Evolutionary conservation across 352 stramenopile species (phyloP), one percentile per base, ranked within the genome.

Genomic region (Pythium phragmitis): DNA sequence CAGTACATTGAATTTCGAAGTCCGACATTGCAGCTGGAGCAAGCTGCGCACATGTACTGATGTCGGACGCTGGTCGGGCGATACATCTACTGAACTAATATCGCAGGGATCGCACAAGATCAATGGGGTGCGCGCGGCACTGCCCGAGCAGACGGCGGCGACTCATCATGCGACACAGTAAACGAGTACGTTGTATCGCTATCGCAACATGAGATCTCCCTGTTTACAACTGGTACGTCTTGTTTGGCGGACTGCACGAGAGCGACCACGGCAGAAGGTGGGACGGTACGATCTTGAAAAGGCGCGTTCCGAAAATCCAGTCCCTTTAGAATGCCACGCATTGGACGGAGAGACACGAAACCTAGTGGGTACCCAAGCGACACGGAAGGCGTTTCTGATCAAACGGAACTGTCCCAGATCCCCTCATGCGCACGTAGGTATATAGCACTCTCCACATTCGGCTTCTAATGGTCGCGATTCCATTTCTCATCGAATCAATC

Each of bases 51-150:
- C 26, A 30, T 30, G 26, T 30, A 30, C 26, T 30, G 26, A 37
- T 39, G 53, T 60, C 53, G 53, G 53, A 60, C 26, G 11, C 12
- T 28, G 26, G 53, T 60, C 53, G 53, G 53, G 17, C 36, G 37
- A 9, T 4, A 7, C 26, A 21, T 1, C 3, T 60, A 60, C 53
- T 60, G 37, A 13, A 50, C 26, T 50, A 50, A 30, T 5, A 30
- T 30, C 26, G 26, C 48, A 12, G 12, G 1, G 16, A 26, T 55
- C 26, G 4, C 26, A 5, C 26, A 5, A 30, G 26, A 30, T 30
- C 26, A 30, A 21, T 21, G 21, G 21, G 21, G 21, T 21, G 21
- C 21, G 21, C 21, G 21, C 21, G 21, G 21, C 21, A 21, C 21
- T 21, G 21, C 21, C 21, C 21, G 21, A 21, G 21, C 21, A 30